Evolutionary conservation across 164 flowering plant species (phyloP).

Genomic region (Aristolochia californica): DNA sequence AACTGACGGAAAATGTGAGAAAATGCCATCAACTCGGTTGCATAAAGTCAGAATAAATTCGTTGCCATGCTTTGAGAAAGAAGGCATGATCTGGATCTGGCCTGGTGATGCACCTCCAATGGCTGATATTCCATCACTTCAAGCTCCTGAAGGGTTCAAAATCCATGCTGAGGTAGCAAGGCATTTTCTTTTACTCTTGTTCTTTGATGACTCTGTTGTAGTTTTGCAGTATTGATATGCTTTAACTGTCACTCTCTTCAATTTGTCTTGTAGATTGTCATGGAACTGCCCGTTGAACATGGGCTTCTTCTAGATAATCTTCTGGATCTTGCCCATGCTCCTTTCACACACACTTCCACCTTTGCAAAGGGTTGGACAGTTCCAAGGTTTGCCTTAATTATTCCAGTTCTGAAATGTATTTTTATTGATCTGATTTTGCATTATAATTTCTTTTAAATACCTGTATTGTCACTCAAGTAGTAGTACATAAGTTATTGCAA

Average conservation of each 20-base stretch:
- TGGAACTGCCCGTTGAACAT: conserved; percentile 96
- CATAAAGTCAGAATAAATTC: conserved; percentile 61
- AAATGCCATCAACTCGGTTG: conserved; percentile 88
- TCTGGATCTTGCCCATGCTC: conserved; percentile 96
- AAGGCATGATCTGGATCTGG: conserved; percentile 98
- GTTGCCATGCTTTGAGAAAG: conserved; percentile 84
- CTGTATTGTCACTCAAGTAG: too few relatives aligned
- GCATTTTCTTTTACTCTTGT: not conserved
- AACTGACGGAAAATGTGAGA: conserved; percentile 91
- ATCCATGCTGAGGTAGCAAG: conserved; percentile 79
- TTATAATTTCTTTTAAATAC: too few relatives aligned
- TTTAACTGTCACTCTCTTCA: not conserved
- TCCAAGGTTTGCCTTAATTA: conserved; percentile 51
- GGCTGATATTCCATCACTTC: conserved; percentile 64
- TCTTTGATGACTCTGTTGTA: too few relatives aligned
- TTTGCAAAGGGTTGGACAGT: conserved; percentile 98
- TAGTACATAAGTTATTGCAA: too few relatives aligned
- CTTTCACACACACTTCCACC: conserved; percentile 96
- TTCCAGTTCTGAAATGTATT: not conserved
- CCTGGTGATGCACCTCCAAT: conserved; percentile 85
- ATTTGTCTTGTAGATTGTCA: conserved; percentile 46
- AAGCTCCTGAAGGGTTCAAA: conserved; percentile 77
- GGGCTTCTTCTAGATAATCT: conserved; percentile 93
- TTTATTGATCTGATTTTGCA: too few relatives aligned
- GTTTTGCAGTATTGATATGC: too few relatives aligned